Evolutionary conservation across 2,329 filamentous ascomycete genomes (phyloP), one percentile per base, ranked within the genome.

Genomic region (Colletotrichum aenigma): DNA sequence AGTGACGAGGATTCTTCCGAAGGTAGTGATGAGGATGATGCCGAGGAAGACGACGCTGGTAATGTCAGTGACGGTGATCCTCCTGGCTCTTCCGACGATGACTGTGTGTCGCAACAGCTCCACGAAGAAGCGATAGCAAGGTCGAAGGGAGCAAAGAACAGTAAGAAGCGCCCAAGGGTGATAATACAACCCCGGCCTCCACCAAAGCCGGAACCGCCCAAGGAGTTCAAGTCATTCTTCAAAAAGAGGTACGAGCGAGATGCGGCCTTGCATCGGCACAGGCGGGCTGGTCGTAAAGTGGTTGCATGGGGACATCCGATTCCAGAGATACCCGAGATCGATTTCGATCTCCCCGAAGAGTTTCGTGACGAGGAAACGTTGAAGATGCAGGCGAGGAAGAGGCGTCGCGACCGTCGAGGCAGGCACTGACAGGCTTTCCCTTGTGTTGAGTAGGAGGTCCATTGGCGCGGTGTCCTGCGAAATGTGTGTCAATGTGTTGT

Each of bases 221-320:
- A 89, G 74, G 93, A 94, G 48, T 96, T 98, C 81, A 94, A 88
- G n/a, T 98, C 95, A 0, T 98, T 98, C 86, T 98, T 96, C 82
- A 84, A 89, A 21, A 96, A 97, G 85, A 92, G 90, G 28, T 93
- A 97, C 81, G 90, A 96, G 76, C 93, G 96, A 30, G 94, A 96
- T 26, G 91, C 93, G 8, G 95, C 96, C 12, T 85, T 98, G n/a
- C 93, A 92, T 76, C 92, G 92, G 78, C 89, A 91, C 65, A 90
- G 95, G 38, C 92, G 94, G 68, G 91, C 92, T 66, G 91, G 92
- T 58, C 90, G 95, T 66, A 94, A 90, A 67, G 89, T 93, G 18
- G 88, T 94, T 64, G 96, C 96, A 5, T 98, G 97, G 90, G 96
- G 96, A 1, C 91, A 93, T 30, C 90, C 94, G 0, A 85, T 98